Evolutionary conservation across 2,329 filamentous ascomycete genomes (phyloP).

Genomic region (Beauveria caledonica): DNA sequence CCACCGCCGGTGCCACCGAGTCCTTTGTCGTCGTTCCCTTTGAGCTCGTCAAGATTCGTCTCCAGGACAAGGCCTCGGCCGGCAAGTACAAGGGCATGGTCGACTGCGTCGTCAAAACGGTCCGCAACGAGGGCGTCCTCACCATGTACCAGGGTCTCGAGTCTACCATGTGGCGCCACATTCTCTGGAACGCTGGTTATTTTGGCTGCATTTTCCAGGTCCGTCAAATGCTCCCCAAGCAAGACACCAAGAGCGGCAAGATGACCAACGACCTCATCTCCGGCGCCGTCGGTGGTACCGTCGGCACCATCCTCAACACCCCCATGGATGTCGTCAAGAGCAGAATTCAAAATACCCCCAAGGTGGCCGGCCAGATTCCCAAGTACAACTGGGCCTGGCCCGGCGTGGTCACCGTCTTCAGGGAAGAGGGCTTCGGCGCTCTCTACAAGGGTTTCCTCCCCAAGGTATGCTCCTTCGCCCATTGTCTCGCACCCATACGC

Average conservation of each 20-base stretch:
- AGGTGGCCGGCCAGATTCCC: constrained; percentile 67
- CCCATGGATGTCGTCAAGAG: constrained; percentile 97
- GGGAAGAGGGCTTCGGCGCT: constrained; percentile 85
- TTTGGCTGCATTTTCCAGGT: constrained; percentile 99
- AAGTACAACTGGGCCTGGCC: constrained; percentile 99
- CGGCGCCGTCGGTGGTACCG: constrained; percentile 78
- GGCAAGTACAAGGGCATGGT: constrained; percentile 78
- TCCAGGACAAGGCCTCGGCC: constrained; percentile 91
- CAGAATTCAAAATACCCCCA: constrained; percentile 89
- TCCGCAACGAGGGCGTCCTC: constrained; percentile 73
- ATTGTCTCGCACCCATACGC: too few species aligned
- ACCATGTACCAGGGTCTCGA: constrained; percentile 96
- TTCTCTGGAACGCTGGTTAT: constrained; percentile 85
- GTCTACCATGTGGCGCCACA: constrained; percentile 92
- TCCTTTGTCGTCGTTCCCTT: constrained; percentile 96
- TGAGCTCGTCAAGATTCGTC: constrained; percentile 94
- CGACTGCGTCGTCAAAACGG: constrained; percentile 73
- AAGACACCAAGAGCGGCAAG: constrained; percentile 71
- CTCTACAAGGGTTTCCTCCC: constrained; percentile 97
- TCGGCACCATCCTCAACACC: constrained; percentile 87
- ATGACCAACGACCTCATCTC: constrained; percentile 83
- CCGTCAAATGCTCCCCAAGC: constrained; percentile 70
- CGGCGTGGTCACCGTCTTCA: constrained; percentile 74
- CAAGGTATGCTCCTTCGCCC: constrained; percentile 63
- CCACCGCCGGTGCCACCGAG: constrained; percentile 90